These are phyloP conservation scores for Prunus salicina DNA, from an alignment of 306 rosid genomes.

Conservation along the genomic window DNA sequence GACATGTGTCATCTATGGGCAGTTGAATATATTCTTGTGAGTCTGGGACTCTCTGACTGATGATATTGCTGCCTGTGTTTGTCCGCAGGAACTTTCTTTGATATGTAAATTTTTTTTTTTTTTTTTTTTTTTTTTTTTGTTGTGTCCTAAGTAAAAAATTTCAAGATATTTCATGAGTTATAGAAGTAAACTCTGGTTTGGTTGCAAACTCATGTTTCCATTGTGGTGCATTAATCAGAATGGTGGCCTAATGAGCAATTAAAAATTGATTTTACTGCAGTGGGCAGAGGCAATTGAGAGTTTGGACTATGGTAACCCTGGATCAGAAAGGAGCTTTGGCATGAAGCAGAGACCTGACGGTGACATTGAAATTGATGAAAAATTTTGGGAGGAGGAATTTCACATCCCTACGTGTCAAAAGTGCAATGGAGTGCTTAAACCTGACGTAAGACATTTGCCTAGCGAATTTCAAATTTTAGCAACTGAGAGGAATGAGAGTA, in stretches of 20 bases:
- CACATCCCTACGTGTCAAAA: conserved; percentile 73
- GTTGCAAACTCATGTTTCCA: conserved; percentile 11
- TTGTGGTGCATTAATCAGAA: background rate
- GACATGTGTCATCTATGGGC: background rate
- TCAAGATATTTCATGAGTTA: background rate
- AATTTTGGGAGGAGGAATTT: conserved; percentile 89
- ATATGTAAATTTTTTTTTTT: background rate
- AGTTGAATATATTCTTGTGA: no score
- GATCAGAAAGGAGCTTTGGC: conserved; percentile 88
- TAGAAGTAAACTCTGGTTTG: background rate
- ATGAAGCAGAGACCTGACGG: conserved; percentile 99
- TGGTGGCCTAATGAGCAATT: conserved; percentile 5
- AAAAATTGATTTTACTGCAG: conserved; percentile 35
- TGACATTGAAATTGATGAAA: conserved; percentile 92
- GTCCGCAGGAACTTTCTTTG: background rate
- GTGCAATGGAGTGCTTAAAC: conserved; percentile 89
- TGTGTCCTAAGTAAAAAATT: background rate
- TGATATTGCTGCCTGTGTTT: background rate
- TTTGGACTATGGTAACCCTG: conserved; percentile 65
- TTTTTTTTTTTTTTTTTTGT: no score
- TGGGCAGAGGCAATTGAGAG: conserved; percentile 91
- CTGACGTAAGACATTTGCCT: conserved; percentile 62
- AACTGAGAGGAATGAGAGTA: background rate
- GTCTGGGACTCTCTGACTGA: background rate
- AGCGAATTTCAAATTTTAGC: conserved; percentile 12